Evolutionary conservation across 2,329 filamentous ascomycete species (phyloP).

Genomic region (Stagonosporopsis rhizophila): DNA sequence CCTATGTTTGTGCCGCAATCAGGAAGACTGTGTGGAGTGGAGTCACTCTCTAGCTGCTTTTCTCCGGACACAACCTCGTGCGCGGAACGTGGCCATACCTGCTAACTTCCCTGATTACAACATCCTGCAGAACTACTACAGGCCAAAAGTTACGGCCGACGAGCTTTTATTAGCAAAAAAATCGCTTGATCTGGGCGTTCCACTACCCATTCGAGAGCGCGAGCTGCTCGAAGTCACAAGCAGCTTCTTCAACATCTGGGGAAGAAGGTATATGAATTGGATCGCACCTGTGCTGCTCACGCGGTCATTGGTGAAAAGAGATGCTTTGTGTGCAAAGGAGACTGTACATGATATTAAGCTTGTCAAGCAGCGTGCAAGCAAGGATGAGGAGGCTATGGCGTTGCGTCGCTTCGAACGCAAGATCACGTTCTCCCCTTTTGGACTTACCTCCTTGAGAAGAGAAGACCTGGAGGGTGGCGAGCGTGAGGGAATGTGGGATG

Average conservation of each 20-base stretch:
- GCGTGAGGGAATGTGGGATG: conserved; percentile 34
- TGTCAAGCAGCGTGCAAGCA: conserved; percentile 35
- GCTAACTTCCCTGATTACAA: conserved; percentile 31
- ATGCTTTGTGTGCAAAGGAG: conserved; percentile 18
- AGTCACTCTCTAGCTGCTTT: conserved; percentile 28
- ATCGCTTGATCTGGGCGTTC: conserved; percentile 40
- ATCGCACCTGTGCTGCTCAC: conserved; percentile 49
- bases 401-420: conserved; percentile 35
- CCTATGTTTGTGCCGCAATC: conserved; percentile 33
- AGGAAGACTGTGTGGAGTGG: conserved; percentile 37
- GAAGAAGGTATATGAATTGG: conserved; percentile 49
- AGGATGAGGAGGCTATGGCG: conserved; percentile 21
- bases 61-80: conserved; percentile 7
- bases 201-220: conserved; percentile 40
- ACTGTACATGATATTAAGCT: conserved; percentile 41
- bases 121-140: conserved; percentile 48
- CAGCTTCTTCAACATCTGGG: conserved; percentile 49
- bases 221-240: conserved; percentile 46
- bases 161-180: conserved; percentile 39
- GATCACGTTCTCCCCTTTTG: conserved; percentile 48
- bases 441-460: conserved; percentile 39
- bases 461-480: conserved; percentile 36
- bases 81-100: conserved; percentile 21
- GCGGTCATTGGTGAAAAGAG: conserved; percentile 24
- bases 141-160: conserved; percentile 44